phyloP scores from a whole-genome alignment of 23 red algal species.

The Gracilaria caudata region DNA sequence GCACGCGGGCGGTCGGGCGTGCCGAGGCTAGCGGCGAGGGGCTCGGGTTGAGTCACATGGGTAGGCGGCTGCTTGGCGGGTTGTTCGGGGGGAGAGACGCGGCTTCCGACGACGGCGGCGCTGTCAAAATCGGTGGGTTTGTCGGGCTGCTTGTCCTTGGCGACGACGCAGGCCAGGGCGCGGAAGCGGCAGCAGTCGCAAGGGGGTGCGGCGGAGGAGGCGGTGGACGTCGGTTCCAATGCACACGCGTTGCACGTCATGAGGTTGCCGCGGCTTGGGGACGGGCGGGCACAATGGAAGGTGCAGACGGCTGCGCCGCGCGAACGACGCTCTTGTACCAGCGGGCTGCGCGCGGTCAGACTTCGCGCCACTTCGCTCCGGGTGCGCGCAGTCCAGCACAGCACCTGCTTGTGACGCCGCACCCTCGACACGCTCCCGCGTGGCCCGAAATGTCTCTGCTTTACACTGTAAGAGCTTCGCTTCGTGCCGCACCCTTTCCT shows the following conservation, averaged over 20 bases:
- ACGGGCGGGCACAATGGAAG: not conserved
- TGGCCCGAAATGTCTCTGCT: not conserved
- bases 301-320: not conserved
- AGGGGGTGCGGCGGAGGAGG: not conserved
- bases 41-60: not conserved
- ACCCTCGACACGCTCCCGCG: not conserved
- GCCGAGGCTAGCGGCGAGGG: not conserved
- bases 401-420: not conserved
- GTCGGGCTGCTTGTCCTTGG: slow-evolving; percentile 2
- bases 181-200: slow-evolving; percentile 22
- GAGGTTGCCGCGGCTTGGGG: slow-evolving; percentile 4
- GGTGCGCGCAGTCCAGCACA: slow-evolving; percentile 2
- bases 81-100: not conserved
- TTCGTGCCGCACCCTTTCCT: not conserved
- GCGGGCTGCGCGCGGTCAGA: not conserved
- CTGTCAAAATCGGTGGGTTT: slow-evolving; percentile 30
- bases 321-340: slow-evolving; percentile 5
- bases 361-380: slow-evolving; percentile 24
- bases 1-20: not conserved
- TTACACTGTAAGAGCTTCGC: slow-evolving; percentile 16
- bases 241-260: slow-evolving; percentile 48
- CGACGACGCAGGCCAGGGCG: not conserved
- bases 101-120: not conserved
- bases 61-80: not conserved
- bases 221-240: slow-evolving; percentile 17